Evolutionary conservation across 2,329 filamentous ascomycete species (phyloP), one percentile per base, ranked within the genome.

Genomic region (Didymellaceae sp.): DNA sequence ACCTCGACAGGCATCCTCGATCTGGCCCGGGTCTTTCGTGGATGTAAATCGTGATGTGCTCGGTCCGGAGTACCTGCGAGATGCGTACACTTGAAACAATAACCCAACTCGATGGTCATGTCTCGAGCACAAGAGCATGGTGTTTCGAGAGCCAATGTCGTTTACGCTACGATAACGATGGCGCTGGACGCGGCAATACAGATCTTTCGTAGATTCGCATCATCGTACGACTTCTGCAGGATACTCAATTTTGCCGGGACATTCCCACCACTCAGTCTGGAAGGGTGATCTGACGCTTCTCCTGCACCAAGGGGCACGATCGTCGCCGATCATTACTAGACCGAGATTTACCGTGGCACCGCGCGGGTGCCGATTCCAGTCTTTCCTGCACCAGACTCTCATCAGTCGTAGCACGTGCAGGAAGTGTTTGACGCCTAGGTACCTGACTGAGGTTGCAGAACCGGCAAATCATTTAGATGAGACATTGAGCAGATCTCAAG

Each of bases 141-240:
- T 56, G 17, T 51, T 35, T 47, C 33, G 26, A 33, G 33, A 45
- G 45, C 35, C 49, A 55, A 52, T 56, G 39, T 44, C 32, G 17
- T 20, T 34, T 13, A 5, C 18, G 38, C 22, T 32, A 18, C 35
- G 33, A 48, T 41, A 39, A 49, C 40, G 45, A 57, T 54, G 61
- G 61, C 63, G 65, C 63, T 62, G 53, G 50, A 49, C 61, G 59
- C 61, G 66, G 65, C 58, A 63, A 55, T 51, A 52, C 40, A 56
- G 34, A 40, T 52, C 52, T 57, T 43, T 48, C 30, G 35, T 16
- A 44, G 21, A 24, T 22, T 22, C 24, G 31, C 34, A 33, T 40
- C 31, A 57, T 70, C 65, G 61, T 71, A 67, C 61, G 62, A 71
- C 34, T 52, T 42, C 46, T 45, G 55, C 61, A 64, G 56, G 57